Evolutionary conservation across 2,329 filamentous ascomycete species (phyloP), one percentile per base, ranked within the genome.

Genomic region (Colletotrichum gloeosporioides): DNA sequence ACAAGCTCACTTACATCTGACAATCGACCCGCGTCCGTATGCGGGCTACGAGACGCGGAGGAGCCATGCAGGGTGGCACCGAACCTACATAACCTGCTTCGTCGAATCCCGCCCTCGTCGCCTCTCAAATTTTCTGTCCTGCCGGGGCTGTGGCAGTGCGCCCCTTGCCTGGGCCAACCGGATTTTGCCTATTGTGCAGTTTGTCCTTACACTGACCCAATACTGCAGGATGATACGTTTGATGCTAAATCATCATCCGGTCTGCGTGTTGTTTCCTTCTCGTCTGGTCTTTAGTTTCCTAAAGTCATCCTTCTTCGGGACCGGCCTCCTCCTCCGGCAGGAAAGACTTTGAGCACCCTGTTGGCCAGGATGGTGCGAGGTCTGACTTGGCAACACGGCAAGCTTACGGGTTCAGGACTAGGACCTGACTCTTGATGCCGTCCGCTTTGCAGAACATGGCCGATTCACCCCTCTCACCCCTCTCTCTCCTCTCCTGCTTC

Each of bases 1-100:
- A 71, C 71, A 74, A 49, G 66, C 72, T 77, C 71, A 75, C 72
- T 77, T 75, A 71, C 75, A 77, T 66, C 72, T 77, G 39, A 64
- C 75, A 75, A 49, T 64, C 62, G 72, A 77, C 75, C 67, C 66
- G 72, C 72, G 74, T 65, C 59, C 27, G n/a, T 34, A 69, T 76
- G 74, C 74, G 74, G 74, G 74, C 70, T 59, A 69, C 71, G 59
- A 74, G 74, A 76, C 59, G 73, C 63, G 65, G 64, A 76, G 73
- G 71, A 76, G 74, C 59, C 64, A 36, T 76, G 74, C 71, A 76
- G 74, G 74, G 74, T 76, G 65, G 53, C 65, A 76, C 74, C 67
- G 64, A 62, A 32, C 64, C 71, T 76, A 76, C 70, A 66, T 64
- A 53, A 67, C 36, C 65, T 73, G 29, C 31, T 59, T 69, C 34